Base-by-base conservation (phyloP, 139 green algal species). In the Pedinophyceae sp. region DNA sequence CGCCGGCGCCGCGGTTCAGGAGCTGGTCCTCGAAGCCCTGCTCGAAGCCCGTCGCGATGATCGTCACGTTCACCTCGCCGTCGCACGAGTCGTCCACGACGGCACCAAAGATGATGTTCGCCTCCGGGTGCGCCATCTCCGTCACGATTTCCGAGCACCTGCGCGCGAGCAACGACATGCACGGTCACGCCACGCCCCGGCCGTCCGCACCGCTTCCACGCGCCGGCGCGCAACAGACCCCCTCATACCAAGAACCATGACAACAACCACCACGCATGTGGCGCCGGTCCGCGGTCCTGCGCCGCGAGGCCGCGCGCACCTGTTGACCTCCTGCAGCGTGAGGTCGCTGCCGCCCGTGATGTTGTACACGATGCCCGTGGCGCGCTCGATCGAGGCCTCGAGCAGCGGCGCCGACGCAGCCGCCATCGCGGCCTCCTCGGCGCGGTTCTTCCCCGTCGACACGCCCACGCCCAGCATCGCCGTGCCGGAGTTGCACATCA, bases 331-430 rank as follows among this genome's bases (percentile, higher is more conserved):
- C 39, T 75, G 78, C 38, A 94, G 70, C 0, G 75, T 91, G 63
- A 95, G 75, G 67, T 93, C 84, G 2, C 56, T 52, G 7, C 81
- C 79, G 1, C 87, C 87, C 3, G 87, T 93, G 71, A 96, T 94
- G 78, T 96, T 97, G 82, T 85, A 97, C 45, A 97, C 87, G 30
- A 97, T 90, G 60, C 89, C 89, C 1, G 88, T 97, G 3, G 89
- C 89, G 27, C 79, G 74, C 24, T 93, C 77, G 51, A 96, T 94
- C 60, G 86, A 80, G 7, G 87, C 53, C 38, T 96, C 88, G 54
- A 96, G 70, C 52, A 95, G 75, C 27, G 87, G 86, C 2, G 74
- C 87, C 19, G 71, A 77, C 52, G 88, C 89, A 28, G 87, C 87
- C 20, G 62, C 64, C 30, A 82, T 55, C 3, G 83, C 82, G 23